Conservation (phyloP, 805 yeast genomes). For the Zygoascus biomembranicola region DNA sequence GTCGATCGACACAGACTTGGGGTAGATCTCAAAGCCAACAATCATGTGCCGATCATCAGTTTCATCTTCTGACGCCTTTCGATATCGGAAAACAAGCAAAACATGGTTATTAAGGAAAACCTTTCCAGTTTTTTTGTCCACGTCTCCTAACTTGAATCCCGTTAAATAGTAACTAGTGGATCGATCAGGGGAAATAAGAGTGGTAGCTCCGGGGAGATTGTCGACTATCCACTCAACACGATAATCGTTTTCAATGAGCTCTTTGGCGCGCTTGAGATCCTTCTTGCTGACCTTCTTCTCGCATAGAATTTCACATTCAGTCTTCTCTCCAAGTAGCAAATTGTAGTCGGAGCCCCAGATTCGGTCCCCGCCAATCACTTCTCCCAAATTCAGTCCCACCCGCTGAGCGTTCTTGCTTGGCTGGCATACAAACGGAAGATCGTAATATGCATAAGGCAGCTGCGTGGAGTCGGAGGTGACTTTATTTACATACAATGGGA, state of each 20-base stretch:
- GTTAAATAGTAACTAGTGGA: slow-evolving; percentile 68
- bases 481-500: slow-evolving; percentile 66
- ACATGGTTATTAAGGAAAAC: slow-evolving; percentile 70
- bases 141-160: slow-evolving; percentile 79
- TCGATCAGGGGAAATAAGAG: slow-evolving; percentile 53
- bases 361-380: slow-evolving; percentile 73
- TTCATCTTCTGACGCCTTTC: slow-evolving; percentile 30
- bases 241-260: slow-evolving; percentile 58
- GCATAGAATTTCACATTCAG: slow-evolving; percentile 59
- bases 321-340: slow-evolving; percentile 56
- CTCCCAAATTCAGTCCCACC: slow-evolving; percentile 62
- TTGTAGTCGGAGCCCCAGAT: slow-evolving; percentile 66
- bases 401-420: slow-evolving; percentile 55
- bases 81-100: slow-evolving; percentile 70
- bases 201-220: slow-evolving; percentile 81
- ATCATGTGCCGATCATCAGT: slow-evolving; percentile 34
- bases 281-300: slow-evolving; percentile 48
- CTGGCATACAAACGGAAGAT: slow-evolving; percentile 66
- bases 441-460: slow-evolving; percentile 68
- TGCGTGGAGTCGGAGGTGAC: slow-evolving; percentile 72
- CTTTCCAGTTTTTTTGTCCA: slow-evolving; percentile 40
- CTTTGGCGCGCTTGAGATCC: slow-evolving; percentile 47
- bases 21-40: slow-evolving; percentile 87
- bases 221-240: slow-evolving; percentile 80
- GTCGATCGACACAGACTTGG: slow-evolving; percentile 53